These are phyloP conservation scores for Vitis amurensis DNA, from an alignment of 164 flowering plant genomes.

Conservation along the genomic window DNA sequence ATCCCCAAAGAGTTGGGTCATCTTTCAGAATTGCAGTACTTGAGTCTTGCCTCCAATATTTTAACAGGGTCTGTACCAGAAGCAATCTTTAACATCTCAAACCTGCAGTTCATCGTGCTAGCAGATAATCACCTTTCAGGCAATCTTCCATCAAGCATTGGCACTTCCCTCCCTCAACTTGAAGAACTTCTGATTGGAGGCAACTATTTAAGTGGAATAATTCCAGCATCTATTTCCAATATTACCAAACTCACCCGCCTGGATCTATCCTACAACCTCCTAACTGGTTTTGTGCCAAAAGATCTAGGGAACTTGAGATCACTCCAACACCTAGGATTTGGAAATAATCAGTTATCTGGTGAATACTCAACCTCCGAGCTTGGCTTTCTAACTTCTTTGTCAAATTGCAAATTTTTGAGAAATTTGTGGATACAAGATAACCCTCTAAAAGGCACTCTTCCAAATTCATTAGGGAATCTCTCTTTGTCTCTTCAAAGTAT, in stretches of 20 bases:
- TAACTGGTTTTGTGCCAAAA: constrained; percentile 29
- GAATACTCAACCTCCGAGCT: constrained; percentile 13
- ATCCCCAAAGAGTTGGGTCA: no score
- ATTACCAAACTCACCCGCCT: constrained; percentile 19
- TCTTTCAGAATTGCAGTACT: no score
- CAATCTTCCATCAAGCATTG: constrained; percentile 14
- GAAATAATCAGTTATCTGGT: constrained; percentile 11
- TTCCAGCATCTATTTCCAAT: constrained; percentile 30
- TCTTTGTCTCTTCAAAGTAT: constrained; percentile 23
- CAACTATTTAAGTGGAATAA: constrained; percentile 19
- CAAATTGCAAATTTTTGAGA: constrained; percentile 20
- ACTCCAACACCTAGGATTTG: constrained; percentile 12
- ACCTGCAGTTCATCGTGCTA: background rate
- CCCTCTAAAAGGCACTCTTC: constrained; percentile 23
- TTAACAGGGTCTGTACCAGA: no score
- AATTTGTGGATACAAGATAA: constrained; percentile 13
- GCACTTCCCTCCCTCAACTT: constrained; percentile 15
- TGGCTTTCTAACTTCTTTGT: constrained; percentile 22
- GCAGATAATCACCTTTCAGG: constrained; percentile 10
- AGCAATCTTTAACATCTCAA: constrained; percentile 8
- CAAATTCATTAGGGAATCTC: constrained; percentile 35
- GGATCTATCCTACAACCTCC: constrained; percentile 13
- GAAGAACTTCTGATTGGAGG: background rate
- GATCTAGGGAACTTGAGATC: constrained; percentile 20
- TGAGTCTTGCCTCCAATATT: no score